Evolutionary conservation across 371 early-diverging fungal genomes (phyloP).

Genomic region (Mucor mucedo): DNA sequence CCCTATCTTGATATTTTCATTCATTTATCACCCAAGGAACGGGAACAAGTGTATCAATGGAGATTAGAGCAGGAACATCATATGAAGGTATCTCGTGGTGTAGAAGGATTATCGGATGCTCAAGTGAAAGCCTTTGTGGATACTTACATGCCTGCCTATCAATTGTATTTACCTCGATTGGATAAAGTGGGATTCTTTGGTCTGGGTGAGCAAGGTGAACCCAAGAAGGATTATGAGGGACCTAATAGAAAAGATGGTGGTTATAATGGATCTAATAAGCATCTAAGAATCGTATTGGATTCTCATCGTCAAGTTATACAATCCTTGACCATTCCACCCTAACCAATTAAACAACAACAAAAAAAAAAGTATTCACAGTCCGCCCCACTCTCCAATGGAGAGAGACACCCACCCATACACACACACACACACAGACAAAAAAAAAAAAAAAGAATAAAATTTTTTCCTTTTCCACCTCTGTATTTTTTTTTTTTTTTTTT

Average conservation of each 20-base stretch:
- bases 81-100: conserved; percentile 51
- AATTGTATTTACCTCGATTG: conserved; percentile 70
- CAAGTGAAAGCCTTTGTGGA: conserved; percentile 85
- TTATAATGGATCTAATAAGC: conserved; percentile 36
- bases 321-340: background rate
- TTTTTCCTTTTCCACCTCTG: conserved; percentile 6
- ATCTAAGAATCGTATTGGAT: conserved; percentile 42
- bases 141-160: conserved; percentile 91
- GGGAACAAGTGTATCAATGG: conserved; percentile 82
- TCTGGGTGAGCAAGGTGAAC: conserved; percentile 24
- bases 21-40: conserved; percentile 65
- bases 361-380: background rate
- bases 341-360: background rate
- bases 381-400: too few relatives aligned
- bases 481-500: conserved; percentile 16
- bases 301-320: conserved; percentile 30
- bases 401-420: too few relatives aligned
- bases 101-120: conserved; percentile 65
- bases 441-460: conserved; percentile 2
- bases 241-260: conserved; percentile 34
- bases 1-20: conserved; percentile 78
- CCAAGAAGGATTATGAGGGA: conserved; percentile 42
- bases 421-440: too few relatives aligned
- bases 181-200: conserved; percentile 60
- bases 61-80: conserved; percentile 84